phyloP scores from a whole-genome alignment of 2,329 filamentous ascomycete genomes.

The Hymenoscyphus fructigenus region DNA sequence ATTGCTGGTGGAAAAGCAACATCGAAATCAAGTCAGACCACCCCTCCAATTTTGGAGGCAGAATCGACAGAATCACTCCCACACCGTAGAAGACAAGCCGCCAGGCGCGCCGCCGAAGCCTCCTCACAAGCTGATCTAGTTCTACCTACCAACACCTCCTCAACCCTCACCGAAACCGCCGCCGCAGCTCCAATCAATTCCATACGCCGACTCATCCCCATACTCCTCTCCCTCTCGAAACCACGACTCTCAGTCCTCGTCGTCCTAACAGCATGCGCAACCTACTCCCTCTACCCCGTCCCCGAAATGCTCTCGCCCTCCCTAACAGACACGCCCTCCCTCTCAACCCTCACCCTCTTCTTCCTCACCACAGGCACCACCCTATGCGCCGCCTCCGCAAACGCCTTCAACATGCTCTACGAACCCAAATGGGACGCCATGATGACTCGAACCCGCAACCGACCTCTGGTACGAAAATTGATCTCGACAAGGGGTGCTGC shows the following conservation, averaged over 20 bases:
- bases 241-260: conserved; percentile 90
- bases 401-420: conserved; percentile 96
- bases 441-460: conserved; percentile 90
- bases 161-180: conserved; percentile 53
- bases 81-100: conserved; percentile 35
- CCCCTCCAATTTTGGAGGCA: conserved; percentile 11
- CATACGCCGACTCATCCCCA: conserved; percentile 66
- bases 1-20: conserved; percentile 19
- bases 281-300: conserved; percentile 91
- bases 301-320: conserved; percentile 77
- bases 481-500: conserved; percentile 70
- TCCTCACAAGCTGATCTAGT: conserved; percentile 26
- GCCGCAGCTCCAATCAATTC: conserved; percentile 51
- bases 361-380: conserved; percentile 90
- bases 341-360: conserved; percentile 85
- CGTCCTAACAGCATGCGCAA: conserved; percentile 83
- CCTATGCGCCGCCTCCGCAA: conserved; percentile 85
- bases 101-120: conserved; percentile 22
- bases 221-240: conserved; percentile 90
- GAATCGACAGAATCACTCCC: conserved; percentile 29
- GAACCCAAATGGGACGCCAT: conserved; percentile 86
- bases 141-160: conserved; percentile 53
- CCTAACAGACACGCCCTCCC: conserved; percentile 66
- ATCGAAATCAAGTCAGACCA: conserved; percentile 15
- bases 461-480: conserved; percentile 81